Base-by-base conservation (phyloP, 1,139 yeast genomes). In the Hyphopichia pseudoburtonii region DNA sequence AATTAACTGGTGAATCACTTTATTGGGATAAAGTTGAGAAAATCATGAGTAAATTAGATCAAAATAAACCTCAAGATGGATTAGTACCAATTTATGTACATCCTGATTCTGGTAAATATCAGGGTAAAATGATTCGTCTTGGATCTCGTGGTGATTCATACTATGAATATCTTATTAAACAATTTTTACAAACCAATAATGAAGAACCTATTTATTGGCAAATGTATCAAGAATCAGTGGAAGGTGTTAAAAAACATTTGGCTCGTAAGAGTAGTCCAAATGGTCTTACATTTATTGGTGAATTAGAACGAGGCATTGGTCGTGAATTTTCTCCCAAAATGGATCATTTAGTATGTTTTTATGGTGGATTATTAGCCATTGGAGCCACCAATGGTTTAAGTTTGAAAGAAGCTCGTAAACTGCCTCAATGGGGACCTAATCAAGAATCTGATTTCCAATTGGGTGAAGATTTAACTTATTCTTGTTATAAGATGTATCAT, bases 131-230 rank as follows among this genome's bases (percentile, higher is more conserved):
- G 41, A 86, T 90, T 43, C 74, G 96, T 45, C 65, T 90, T 41
- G 97, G 97, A 0, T 86, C 95, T 1, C 73, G 96, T 50, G 97
- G 96, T 34, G 97, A 89, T 58, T 87, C 96, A 1, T 90, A 89
- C 57, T 90, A 90, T 54, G 97, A 90, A 61, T 89, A 88, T 57
- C 69, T 90, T 37, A 70, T 89, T 48, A 90, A 90, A 60, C 96
- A 89, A 60, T 87, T 82, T 56, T 64, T 90, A 46, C 92, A 86
- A 57, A 87, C 97, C 2, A 74, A 74, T 40, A 75, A 76, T 51
- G 60, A 69, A 39, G 87, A 82, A 47, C 62, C 63, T 1, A 60
- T 82, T n/a, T 88, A 80, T 67, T 72, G 76, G 60, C 76, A 73
- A 30, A 83, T 89, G 83, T 89, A 87, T 59, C 76, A 82, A 44